These are phyloP conservation scores for Cubamyces sp. DNA, from an alignment of 768 basidiomycete species.

Conservation along the genomic window DNA sequence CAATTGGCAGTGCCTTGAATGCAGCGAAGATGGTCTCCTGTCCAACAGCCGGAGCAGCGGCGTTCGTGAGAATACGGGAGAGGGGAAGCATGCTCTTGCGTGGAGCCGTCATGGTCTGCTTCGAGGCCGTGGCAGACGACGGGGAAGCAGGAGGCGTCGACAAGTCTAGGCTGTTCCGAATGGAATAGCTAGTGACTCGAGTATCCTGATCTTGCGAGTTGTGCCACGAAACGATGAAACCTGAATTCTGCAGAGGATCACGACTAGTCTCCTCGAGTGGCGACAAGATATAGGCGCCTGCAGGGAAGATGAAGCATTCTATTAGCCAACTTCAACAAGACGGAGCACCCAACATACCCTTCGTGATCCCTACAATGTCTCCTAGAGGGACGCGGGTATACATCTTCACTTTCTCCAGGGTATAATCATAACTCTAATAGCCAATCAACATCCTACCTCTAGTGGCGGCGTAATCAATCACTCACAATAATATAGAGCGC, in stretches of 20 bases:
- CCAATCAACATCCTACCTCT: not conserved
- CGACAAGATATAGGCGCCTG: slow-evolving; percentile 95
- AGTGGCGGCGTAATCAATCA: not conserved
- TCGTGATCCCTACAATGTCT: slow-evolving; percentile 75
- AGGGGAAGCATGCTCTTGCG: slow-evolving; percentile 31
- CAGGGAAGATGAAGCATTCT: not conserved
- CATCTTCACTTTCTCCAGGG: slow-evolving; percentile 86
- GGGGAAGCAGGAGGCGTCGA: slow-evolving; percentile 29
- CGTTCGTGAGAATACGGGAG: slow-evolving; percentile 42
- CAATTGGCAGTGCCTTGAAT: slow-evolving; percentile 81
- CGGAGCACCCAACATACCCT: slow-evolving; percentile 53
- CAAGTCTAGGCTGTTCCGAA: slow-evolving; percentile 65
- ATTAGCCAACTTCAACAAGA: no score
- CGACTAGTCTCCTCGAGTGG: slow-evolving; percentile 91
- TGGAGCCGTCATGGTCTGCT: slow-evolving; percentile 12
- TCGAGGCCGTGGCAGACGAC: slow-evolving; percentile 11
- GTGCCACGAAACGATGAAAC: slow-evolving; percentile 83
- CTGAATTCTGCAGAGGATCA: slow-evolving; percentile 86
- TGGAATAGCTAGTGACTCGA: slow-evolving; percentile 82
- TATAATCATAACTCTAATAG: slow-evolving; percentile 87
- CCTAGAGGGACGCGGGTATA: slow-evolving; percentile 89
- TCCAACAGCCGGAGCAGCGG: slow-evolving; percentile 37
- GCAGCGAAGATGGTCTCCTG: slow-evolving; percentile 61
- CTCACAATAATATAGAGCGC: slow-evolving; percentile 83
- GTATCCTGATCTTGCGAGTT: slow-evolving; percentile 67